Base-by-base conservation (phyloP, 768 basidiomycete species). In the Holtermanniella nyarrowii region DNA sequence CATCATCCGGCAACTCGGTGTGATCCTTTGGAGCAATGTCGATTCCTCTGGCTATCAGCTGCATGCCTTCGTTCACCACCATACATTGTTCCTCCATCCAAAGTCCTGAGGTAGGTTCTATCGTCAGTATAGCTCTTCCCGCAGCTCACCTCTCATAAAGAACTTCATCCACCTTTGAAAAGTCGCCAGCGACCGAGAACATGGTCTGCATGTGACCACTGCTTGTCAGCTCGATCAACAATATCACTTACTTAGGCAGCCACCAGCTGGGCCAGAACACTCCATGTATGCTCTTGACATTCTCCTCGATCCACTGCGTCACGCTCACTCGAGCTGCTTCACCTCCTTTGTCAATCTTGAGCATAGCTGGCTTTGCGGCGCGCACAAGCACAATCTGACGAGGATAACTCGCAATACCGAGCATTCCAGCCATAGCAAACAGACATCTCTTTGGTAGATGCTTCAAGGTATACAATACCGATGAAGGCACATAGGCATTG, bases 21-120 rank as follows among this genome's bases (percentile, higher is more conserved):
- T 68, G 61, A 37, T 60, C 39, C 16, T 57, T 53, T 7, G 67
- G 65, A 1, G 68, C 59, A 20, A 65, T 60, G 48, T 71, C 69
- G 21, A 71, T 54, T 7, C 58, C 69, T 25, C 65, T 67, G 45
- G 1, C 22, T 18, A 7, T 14, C 21, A 5, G 45, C 44, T 44
- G 44, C 25, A 20, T 31, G 2, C 14, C 27, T 14, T 5, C 18
- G 25, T 23, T 18, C 7, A 26, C 42, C 10, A 53, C 65, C 51
- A n/a, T 43, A 67, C 66, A 77, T 58, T 0, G 73, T 74, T 0
- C 77, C 77, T 7, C 74, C 74, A 53, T 77, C 76, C 0, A 73
- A 73, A 0, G 74, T 53, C 2, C 73, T 57, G 2, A 77, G 56
- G 22, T 72, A 61, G 27, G 72, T 67, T 37, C 75, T 72, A 5